These are phyloP conservation scores for Lippia alba DNA, from an alignment of 305 asterid species.

Conservation along the genomic window DNA sequence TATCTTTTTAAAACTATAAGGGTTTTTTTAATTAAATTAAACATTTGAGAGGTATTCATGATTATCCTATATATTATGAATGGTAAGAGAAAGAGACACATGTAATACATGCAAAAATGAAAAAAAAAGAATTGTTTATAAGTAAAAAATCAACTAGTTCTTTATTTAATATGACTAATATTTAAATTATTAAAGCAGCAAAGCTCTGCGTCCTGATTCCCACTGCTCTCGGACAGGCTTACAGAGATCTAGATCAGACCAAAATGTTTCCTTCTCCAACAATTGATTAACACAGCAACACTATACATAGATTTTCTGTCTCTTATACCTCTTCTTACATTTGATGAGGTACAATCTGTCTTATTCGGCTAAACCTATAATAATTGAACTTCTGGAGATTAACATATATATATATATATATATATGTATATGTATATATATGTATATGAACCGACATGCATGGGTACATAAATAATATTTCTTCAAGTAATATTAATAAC, in stretches of 20 bases:
- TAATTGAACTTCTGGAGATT: not conserved
- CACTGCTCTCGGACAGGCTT: conserved; percentile 51
- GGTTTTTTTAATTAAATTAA: too few relatives aligned
- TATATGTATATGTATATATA: too few relatives aligned
- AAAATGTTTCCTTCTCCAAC: conserved; percentile 47
- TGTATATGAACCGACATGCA: too few relatives aligned
- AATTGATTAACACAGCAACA: conserved; percentile 33
- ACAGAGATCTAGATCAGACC: conserved; percentile 78
- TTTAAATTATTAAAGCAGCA: conserved; percentile 7
- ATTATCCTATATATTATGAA: conserved; percentile 3
- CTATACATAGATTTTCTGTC: conserved; percentile 38
- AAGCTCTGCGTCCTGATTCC: conserved; percentile 35
- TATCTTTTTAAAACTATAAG: too few relatives aligned
- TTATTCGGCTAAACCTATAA: conserved; percentile 30
- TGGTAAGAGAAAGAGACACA: too few relatives aligned
- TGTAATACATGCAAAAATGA: too few relatives aligned
- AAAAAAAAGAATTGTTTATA: conserved; percentile 24
- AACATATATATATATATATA: not conserved
- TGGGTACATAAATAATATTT: too few relatives aligned
- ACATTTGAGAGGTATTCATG: too few relatives aligned
- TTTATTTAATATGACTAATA: not conserved
- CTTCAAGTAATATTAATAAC: too few relatives aligned
- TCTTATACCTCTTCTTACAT: conserved; percentile 41
- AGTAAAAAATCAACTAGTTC: not conserved
- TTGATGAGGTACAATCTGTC: conserved; percentile 42